Evolutionary conservation across 352 stramenopile genomes (phyloP).

Genomic region (Globisporangium camurandrum): DNA sequence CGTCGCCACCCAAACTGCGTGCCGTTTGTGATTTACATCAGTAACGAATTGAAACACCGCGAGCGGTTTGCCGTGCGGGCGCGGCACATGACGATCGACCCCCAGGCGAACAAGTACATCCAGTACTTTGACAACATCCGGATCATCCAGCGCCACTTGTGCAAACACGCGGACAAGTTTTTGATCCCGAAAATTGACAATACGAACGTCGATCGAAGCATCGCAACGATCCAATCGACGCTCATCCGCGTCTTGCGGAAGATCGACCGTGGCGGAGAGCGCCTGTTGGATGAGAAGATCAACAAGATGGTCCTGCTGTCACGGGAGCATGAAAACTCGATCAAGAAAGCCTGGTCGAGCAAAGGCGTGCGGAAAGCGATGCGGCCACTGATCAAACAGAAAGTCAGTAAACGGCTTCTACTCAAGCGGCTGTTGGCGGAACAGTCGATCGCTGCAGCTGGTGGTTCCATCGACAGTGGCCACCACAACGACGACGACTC

Average conservation of each 20-base stretch:
- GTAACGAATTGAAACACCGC: slow-evolving; percentile 83
- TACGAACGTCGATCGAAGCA: slow-evolving; percentile 82
- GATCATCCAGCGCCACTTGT: slow-evolving; percentile 82
- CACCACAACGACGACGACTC: slow-evolving; percentile 39
- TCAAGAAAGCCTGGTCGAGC: slow-evolving; percentile 84
- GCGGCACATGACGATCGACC: slow-evolving; percentile 85
- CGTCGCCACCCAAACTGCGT: slow-evolving; percentile 78
- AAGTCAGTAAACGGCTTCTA: slow-evolving; percentile 74
- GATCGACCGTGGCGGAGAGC: slow-evolving; percentile 64
- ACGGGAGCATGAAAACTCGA: slow-evolving; percentile 80
- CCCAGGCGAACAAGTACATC: slow-evolving; percentile 88
- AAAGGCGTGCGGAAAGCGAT: slow-evolving; percentile 84
- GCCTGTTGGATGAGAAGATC: slow-evolving; percentile 67
- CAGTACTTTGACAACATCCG: slow-evolving; percentile 89
- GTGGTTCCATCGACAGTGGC: no score
- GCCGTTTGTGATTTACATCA: slow-evolving; percentile 87
- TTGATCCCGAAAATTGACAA: slow-evolving; percentile 89
- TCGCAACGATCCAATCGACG: slow-evolving; percentile 81
- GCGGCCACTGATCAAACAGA: slow-evolving; percentile 80
- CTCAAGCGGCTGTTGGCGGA: slow-evolving; percentile 69
- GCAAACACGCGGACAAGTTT: slow-evolving; percentile 76
- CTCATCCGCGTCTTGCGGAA: slow-evolving; percentile 78
- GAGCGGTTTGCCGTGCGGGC: slow-evolving; percentile 79
- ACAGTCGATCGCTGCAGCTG: slow-evolving; percentile 38
- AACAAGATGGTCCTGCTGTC: slow-evolving; percentile 82